A percentile compares a stretch with the other conserved stretches of the same genome.
Evolutionary conservation across 192 early-diverging fungal genomes (phyloP).

Genomic region (Entomortierella chlamydospora): DNA sequence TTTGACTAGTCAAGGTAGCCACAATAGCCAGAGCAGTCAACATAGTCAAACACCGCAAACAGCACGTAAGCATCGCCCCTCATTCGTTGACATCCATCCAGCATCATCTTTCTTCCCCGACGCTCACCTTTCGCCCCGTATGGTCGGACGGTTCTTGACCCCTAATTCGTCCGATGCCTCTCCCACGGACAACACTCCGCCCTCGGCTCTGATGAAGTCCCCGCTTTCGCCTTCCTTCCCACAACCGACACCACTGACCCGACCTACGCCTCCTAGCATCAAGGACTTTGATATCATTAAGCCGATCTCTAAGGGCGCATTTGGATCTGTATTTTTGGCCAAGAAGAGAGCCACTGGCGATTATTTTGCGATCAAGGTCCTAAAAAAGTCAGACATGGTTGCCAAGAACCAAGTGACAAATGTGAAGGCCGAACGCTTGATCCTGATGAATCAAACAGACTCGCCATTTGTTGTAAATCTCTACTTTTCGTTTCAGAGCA

Average conservation of each 20-base stretch:
- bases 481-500: conserved; percentile 86
- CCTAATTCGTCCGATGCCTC: conserved; percentile 49
- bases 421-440: conserved; percentile 90
- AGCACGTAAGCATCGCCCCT: conserved; percentile 41
- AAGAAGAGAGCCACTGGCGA: conserved; percentile 88
- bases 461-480: conserved; percentile 87
- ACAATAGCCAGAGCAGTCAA: conserved; percentile 9
- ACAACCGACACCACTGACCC: conserved; percentile 55
- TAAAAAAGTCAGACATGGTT: conserved; percentile 90
- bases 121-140: conserved; percentile 28
- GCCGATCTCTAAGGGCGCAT: conserved; percentile 91
- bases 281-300: conserved; percentile 94
- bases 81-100: conserved; percentile 49
- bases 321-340: conserved; percentile 87
- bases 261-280: conserved; percentile 76
- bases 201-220: conserved; percentile 45
- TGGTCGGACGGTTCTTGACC: conserved; percentile 27
- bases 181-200: conserved; percentile 33
- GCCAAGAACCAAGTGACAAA: conserved; percentile 94
- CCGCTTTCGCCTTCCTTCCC: conserved; percentile 53
- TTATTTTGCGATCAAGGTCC: conserved; percentile 89
- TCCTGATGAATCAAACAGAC: conserved; percentile 86
- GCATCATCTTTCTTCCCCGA: conserved; percentile 42
- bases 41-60: not conserved
- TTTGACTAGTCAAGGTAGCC: conserved; percentile 13